These are phyloP conservation scores for Penicillium bovifimosum DNA, from an alignment of 495 filamentous ascomycete species.

Conservation along the genomic window DNA sequence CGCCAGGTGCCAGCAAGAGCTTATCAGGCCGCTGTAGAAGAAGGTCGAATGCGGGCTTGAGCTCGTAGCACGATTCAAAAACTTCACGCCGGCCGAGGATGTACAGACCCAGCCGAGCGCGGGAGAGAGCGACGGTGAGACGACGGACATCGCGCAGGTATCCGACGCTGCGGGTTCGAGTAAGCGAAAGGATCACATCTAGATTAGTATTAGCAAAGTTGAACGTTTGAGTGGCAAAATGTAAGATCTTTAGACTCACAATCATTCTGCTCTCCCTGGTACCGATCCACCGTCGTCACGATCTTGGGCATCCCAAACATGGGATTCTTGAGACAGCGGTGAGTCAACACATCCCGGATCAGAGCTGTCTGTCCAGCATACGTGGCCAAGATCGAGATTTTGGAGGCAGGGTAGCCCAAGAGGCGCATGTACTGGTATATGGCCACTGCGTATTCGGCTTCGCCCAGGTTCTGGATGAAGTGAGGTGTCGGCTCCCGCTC, in stretches of 20 bases:
- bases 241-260: conserved; percentile 55
- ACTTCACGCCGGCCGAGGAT: conserved; percentile 85
- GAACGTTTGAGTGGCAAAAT: not conserved
- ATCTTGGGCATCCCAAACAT: conserved; percentile 88
- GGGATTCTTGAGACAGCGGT: conserved; percentile 74
- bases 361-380: conserved; percentile 94
- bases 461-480: conserved; percentile 94
- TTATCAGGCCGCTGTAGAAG: conserved; percentile 68
- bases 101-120: conserved; percentile 87
- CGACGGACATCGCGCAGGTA: conserved; percentile 92
- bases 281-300: conserved; percentile 95
- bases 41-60: conserved; percentile 77
- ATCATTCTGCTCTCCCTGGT: conserved; percentile 98
- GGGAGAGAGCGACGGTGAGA: conserved; percentile 93
- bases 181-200: conserved; percentile 92
- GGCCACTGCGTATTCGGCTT: conserved; percentile 94
- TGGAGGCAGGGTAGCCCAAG: conserved; percentile 87
- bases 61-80: conserved; percentile 84
- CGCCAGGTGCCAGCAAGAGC: conserved; percentile 71
- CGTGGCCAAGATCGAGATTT: conserved; percentile 85
- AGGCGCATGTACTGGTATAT: conserved; percentile 97
- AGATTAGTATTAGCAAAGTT: conserved; percentile 1
- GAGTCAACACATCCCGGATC: conserved; percentile 81
- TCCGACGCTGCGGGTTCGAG: conserved; percentile 81
- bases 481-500: conserved; percentile 91